Base-by-base conservation (phyloP, 257 asterid genomes). In the Fraxinus anomala region DNA sequence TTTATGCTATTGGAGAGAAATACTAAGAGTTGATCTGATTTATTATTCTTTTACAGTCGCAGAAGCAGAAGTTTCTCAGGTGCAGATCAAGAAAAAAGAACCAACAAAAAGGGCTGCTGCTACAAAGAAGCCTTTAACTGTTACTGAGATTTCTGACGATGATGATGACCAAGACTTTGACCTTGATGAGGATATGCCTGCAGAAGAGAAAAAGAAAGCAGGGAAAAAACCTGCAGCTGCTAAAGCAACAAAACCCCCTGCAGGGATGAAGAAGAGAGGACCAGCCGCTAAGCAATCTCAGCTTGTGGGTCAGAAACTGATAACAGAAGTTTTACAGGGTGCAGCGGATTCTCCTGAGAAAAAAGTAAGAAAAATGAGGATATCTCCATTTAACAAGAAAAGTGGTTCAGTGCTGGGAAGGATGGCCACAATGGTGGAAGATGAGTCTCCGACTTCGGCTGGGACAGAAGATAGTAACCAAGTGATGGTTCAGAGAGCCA, bases 361-460 rank as follows among this genome's bases (percentile, higher is more conserved):
- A 80, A 96, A 96, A 80, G 96, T 92, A 75, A 92, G 97, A 86
- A 89, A 86, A 80, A 89, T 89, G 95, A 91, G 99, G 76, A 88
- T 82, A 10, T 96, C 99, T 4, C 98, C 98, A 0, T 96, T 92
- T 80, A 91, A 96, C 91, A 94, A 94, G 92, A 93, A 96, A 80
- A 95, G 98, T 80, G 87, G 96, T 70, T 88, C 99, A 47, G 39
- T 90, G 73, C 69, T 90, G 34, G 94, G 91, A 72, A 87, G 82
- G 76, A 54, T 85, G 6, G 72, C 80, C 31, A 75, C 12, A 5
- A 9, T 80, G 16, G 92, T 77, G 13, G 86, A 80, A 12, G 51
- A 42, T 6, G 87, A 81, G 36, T 49, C 76, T 73, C 82, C 86
- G 9, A 74, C 82, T 69, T 69, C 86, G 26, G 92, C 87, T 5